Conservation (phyloP, 352 stramenopile genomes). For the Globisporangium viniferum region DNA sequence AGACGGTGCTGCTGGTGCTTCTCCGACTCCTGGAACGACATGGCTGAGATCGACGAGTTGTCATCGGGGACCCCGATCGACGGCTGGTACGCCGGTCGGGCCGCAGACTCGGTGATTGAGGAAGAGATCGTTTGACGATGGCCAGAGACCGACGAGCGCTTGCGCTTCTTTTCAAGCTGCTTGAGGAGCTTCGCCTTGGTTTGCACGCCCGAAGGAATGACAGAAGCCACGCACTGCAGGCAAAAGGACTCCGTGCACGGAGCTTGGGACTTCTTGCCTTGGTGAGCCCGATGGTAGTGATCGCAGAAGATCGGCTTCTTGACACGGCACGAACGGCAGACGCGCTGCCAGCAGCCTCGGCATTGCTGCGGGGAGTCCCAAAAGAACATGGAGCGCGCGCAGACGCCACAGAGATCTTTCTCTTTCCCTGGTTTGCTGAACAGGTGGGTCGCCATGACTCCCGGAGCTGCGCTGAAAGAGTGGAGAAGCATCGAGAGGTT, state of each 20-base stretch:
- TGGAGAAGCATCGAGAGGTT: slow-evolving; percentile 61
- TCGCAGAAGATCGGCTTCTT: slow-evolving; percentile 76
- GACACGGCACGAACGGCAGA: slow-evolving; percentile 61
- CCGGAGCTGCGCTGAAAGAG: slow-evolving; percentile 14
- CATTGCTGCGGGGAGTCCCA: slow-evolving; percentile 61
- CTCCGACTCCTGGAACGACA: slow-evolving; percentile 70
- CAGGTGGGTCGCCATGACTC: slow-evolving; percentile 4
- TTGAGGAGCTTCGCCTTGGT: slow-evolving; percentile 68
- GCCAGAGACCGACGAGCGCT: slow-evolving; percentile 23
- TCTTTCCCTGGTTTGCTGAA: slow-evolving; percentile 9
- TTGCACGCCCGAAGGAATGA: slow-evolving; percentile 55
- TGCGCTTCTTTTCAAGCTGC: slow-evolving; percentile 61
- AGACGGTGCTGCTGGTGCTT: slow-evolving; percentile 64
- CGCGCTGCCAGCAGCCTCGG: slow-evolving; percentile 62
- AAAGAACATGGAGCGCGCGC: slow-evolving; percentile 53
- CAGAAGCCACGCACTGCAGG: slow-evolving; percentile 64
- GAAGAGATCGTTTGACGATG: slow-evolving; percentile 40
- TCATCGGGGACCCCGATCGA: slow-evolving; percentile 47
- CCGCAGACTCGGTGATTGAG: slow-evolving; percentile 19
- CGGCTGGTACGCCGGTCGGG: slow-evolving; percentile 30
- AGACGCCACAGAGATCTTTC: slow-evolving; percentile 52
- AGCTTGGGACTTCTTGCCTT: slow-evolving; percentile 17
- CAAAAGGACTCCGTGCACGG: slow-evolving; percentile 79
- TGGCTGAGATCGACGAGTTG: slow-evolving; percentile 59
- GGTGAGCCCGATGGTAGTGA: slow-evolving; percentile 44